Base-by-base conservation (phyloP, 2,329 filamentous ascomycete genomes). In the Penicillium sp. region DNA sequence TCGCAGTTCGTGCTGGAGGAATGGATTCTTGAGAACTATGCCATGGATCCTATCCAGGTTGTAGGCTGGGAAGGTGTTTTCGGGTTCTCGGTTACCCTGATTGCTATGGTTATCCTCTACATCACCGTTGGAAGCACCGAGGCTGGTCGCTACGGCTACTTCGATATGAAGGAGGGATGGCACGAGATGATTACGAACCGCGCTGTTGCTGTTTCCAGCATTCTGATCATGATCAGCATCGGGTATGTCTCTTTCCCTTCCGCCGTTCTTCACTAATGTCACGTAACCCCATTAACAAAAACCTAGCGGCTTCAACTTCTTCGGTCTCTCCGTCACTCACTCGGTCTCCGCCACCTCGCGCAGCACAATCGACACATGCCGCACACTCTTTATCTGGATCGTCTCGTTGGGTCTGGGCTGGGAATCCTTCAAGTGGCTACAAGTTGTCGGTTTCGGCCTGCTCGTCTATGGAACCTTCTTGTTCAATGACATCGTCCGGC, bases 371-470 rank as follows among this genome's bases (percentile, higher is more conserved):
- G 94, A 99, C 72, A 99, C 94, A 1, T 97, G 92, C 79, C 86
- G 92, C 36, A 99, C 94, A 0, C 82, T 99, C 1, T 97, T 99
- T 76, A 97, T 99, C 74, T 99, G 94, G 94, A 81, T 99, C 25
- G 89, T 96, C 13, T 95, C 90, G 16, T 82, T 99, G 4, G 90
- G 88, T 4, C 82, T 99, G 2, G 92, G 92, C 54, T 99, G 94
- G 94, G 94, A 99, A 76, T 86, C 84, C 0, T 97, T 99, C 82
- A 97, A 97, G 75, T 95, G 90, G 88, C 82, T 99, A 6, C 94
- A 99, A 74, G 90, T 99, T 13, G 70, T 84, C 3, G 94, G 94
- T 1, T 99, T 99, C 63, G 88, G 77, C 1, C 76, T 96, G 59
- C 81, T 99, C 31, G 94, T 99, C 13, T 99, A 96, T 69, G 95